A percentile compares a stretch with the other conserved stretches of the same genome.
Conservation (phyloP, 31 red algal genomes). For the Bonnemaisonia californica region DNA sequence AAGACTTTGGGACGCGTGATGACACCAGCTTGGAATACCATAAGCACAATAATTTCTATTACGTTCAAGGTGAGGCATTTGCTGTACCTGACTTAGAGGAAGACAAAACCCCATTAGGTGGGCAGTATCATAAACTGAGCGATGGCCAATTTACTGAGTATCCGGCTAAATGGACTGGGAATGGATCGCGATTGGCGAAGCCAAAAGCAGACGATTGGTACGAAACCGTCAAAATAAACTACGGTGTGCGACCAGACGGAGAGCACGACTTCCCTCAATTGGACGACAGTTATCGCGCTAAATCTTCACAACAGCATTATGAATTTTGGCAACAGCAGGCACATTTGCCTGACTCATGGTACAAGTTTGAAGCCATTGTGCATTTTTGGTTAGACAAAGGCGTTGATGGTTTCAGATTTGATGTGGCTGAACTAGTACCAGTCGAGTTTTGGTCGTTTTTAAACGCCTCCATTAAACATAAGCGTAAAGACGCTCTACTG, state of each 20-base stretch:
- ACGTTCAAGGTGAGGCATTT: no score
- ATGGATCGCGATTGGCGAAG: background rate
- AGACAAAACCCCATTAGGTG: background rate
- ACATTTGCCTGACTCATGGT: background rate
- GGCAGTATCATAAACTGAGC: background rate
- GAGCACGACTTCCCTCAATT: no score
- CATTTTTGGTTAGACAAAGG: background rate
- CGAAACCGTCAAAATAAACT: constrained; percentile 11
- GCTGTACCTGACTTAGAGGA: no score
- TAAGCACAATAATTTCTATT: background rate
- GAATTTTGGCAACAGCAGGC: background rate
- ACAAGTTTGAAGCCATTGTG: background rate
- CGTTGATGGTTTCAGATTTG: constrained; percentile 2
- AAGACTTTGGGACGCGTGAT: background rate
- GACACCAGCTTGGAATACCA: background rate
- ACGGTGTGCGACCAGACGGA: no score
- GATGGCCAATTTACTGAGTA: no score
- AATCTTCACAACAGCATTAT: no score
- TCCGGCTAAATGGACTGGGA: background rate
- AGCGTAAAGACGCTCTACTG: background rate
- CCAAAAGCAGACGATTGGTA: constrained; percentile 6
- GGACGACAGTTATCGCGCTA: no score
- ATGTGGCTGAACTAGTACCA: constrained; percentile 6
- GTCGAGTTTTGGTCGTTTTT: background rate
- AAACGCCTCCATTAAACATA: background rate